Evolutionary conservation across 148 eudicot species (phyloP).

Genomic region (Rhododendron kiyosumense): DNA sequence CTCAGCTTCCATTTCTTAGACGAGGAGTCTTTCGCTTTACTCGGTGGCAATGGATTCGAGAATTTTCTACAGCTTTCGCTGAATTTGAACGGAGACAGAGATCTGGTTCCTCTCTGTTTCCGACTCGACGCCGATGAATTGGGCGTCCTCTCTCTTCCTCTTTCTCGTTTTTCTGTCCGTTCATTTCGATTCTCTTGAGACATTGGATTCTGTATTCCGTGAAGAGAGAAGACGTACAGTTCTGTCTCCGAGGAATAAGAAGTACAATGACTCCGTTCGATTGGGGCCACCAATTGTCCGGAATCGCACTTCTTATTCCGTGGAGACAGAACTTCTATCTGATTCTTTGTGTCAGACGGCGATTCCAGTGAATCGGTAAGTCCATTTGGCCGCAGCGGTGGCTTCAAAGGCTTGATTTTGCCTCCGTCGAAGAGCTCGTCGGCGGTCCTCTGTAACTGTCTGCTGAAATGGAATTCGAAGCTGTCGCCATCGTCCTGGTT

Average conservation of each 20-base stretch:
- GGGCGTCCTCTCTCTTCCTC: constrained; percentile 25
- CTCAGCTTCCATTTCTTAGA: constrained; percentile 56
- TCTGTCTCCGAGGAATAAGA: constrained; percentile 4
- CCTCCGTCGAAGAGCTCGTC: constrained; percentile 55
- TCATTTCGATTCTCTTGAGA: neutral
- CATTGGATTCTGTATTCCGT: neutral
- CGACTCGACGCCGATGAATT: neutral
- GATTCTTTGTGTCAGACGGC: constrained; percentile 5
- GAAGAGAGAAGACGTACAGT: neutral
- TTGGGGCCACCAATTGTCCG: constrained; percentile 25
- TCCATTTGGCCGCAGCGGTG: constrained; percentile 22
- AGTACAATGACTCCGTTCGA: constrained; percentile 13
- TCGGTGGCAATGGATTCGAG: neutral
- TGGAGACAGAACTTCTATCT: constrained; percentile 22
- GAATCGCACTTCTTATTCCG: constrained; percentile 19
- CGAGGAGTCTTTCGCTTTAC: neutral
- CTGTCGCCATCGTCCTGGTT: constrained; percentile 17
- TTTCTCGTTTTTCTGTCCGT: constrained; percentile 15
- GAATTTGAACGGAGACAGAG: constrained; percentile 34
- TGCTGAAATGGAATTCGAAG: constrained; percentile 61
- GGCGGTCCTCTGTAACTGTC: constrained; percentile 38
- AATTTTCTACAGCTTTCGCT: constrained; percentile 16
- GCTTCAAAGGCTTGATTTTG: constrained; percentile 43
- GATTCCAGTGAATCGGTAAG: constrained; percentile 24
- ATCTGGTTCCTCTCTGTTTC: constrained; percentile 27